phyloP scores from a whole-genome alignment of 2,329 filamentous ascomycete species.

The Neonectria magnoliae region DNA sequence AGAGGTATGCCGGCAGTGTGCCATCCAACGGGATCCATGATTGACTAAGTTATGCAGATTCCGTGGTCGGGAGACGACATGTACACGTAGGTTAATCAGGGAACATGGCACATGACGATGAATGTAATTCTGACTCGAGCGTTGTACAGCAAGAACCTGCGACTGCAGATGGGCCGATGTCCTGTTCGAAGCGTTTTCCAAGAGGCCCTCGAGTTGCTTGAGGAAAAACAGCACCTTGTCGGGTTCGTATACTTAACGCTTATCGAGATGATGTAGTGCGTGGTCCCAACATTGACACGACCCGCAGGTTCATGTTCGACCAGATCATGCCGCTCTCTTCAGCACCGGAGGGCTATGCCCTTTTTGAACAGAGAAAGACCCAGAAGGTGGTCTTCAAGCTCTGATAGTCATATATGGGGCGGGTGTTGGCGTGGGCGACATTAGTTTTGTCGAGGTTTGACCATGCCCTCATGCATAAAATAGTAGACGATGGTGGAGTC shows the following conservation, averaged over 20 bases:
- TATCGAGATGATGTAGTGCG: background rate
- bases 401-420: slow-evolving; percentile 35
- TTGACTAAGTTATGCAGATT: slow-evolving; percentile 58
- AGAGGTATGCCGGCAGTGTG: slow-evolving; percentile 60
- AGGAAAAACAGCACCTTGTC: slow-evolving; percentile 72
- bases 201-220: slow-evolving; percentile 71
- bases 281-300: slow-evolving; percentile 15
- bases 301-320: slow-evolving; percentile 77
- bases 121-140: slow-evolving; percentile 31
- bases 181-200: slow-evolving; percentile 77
- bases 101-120: slow-evolving; percentile 16
- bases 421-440: background rate
- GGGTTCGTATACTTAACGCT: slow-evolving; percentile 59
- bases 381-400: slow-evolving; percentile 78
- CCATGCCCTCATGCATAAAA: slow-evolving; percentile 84
- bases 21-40: background rate
- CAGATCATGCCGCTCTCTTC: slow-evolving; percentile 76
- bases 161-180: slow-evolving; percentile 79
- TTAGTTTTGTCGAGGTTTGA: slow-evolving; percentile 86
- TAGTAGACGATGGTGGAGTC: slow-evolving; percentile 90
- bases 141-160: slow-evolving; percentile 71
- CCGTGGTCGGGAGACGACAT: slow-evolving; percentile 73
- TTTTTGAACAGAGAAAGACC: slow-evolving; percentile 78
- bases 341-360: slow-evolving; percentile 73
- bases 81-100: slow-evolving; percentile 57